Evolutionary conservation across 2,329 filamentous ascomycete genomes (phyloP).

Genomic region (Colletotrichum liaoningense): DNA sequence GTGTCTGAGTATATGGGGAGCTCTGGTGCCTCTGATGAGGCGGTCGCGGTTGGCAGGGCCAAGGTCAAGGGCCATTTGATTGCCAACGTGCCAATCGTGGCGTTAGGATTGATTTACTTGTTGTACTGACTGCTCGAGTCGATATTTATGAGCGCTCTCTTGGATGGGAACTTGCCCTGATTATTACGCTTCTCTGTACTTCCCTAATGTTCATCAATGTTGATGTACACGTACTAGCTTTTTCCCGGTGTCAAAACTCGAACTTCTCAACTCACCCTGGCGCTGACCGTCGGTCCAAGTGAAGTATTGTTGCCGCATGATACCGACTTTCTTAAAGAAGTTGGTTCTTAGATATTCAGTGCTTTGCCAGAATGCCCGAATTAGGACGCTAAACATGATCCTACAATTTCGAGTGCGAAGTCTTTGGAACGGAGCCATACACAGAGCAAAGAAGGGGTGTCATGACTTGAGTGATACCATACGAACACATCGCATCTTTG

Average conservation of each 20-base stretch:
- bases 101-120: constrained; percentile 12
- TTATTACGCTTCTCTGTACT: background rate
- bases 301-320: no score
- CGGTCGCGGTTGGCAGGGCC: constrained; percentile 10
- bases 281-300: no score
- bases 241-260: background rate
- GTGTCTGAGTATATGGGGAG: constrained; percentile 19
- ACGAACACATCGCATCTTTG: no score
- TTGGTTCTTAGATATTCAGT: background rate
- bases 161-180: background rate
- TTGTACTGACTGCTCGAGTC: background rate
- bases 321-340: background rate
- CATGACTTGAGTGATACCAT: background rate
- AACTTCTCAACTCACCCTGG: background rate
- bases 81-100: constrained; percentile 21
- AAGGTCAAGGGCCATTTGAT: constrained; percentile 23
- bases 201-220: background rate
- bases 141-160: background rate
- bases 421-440: background rate
- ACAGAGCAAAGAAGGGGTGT: background rate
- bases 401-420: background rate
- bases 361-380: background rate
- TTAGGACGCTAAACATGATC: background rate
- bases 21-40: constrained; percentile 1
- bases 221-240: no score